phyloP scores from a whole-genome alignment of 202 grass and related monocot genomes.

The Saccharum hybrid region DNA sequence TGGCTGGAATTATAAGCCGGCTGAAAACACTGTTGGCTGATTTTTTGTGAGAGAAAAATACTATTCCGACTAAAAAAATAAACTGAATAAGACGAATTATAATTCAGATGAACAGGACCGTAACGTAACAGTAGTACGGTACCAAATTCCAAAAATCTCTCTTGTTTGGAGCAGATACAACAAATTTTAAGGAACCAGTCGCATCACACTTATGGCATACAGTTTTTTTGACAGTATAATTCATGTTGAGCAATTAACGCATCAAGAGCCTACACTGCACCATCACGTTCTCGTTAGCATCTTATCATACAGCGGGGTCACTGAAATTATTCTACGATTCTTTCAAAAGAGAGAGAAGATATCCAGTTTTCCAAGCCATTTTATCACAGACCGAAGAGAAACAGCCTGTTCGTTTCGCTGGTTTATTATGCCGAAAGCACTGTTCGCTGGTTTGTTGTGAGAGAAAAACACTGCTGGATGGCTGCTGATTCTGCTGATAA shows the following conservation, averaged over 20 bases:
- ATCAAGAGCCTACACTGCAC: neutral
- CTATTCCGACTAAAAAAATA: no score
- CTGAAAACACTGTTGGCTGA: no score
- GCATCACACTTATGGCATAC: neutral
- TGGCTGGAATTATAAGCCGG: no score
- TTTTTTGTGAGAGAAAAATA: no score
- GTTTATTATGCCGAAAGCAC: no score
- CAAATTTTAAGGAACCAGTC: neutral
- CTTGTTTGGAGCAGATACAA: neutral
- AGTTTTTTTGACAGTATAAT: neutral
- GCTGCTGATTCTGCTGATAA: no score
- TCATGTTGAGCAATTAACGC: neutral
- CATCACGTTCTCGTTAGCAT: neutral
- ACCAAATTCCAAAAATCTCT: neutral
- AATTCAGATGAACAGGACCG: no score
- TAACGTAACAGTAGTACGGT: neutral
- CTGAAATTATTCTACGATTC: neutral
- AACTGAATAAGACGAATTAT: no score
- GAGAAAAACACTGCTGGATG: no score
- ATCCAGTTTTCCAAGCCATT: neutral
- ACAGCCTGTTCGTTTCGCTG: no score
- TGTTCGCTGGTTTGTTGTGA: no score
- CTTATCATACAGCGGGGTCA: neutral
- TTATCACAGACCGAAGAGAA: neutral
- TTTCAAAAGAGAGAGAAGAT: neutral